These are phyloP conservation scores for Xanthoconium purpureum DNA, from an alignment of 768 basidiomycete genomes.

Conservation along the genomic window DNA sequence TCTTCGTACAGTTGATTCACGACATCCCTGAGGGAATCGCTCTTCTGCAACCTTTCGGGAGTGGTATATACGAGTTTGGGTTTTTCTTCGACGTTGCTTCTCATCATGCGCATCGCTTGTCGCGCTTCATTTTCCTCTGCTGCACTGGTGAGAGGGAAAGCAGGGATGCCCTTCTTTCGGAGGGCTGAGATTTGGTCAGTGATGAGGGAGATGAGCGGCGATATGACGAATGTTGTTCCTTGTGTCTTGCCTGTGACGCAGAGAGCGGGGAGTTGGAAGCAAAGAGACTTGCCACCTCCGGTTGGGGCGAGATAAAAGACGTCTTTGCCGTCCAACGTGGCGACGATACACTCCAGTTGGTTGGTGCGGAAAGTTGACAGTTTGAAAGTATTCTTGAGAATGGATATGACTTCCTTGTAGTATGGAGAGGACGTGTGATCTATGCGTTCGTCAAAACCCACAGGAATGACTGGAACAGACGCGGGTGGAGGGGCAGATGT, in stretches of 20 bases:
- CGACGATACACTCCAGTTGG: constrained; percentile 83
- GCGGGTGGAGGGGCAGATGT: constrained; percentile 7
- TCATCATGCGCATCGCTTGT: constrained; percentile 42
- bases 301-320: constrained; percentile 97
- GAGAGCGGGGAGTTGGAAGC: constrained; percentile 88
- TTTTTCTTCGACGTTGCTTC: constrained; percentile 36
- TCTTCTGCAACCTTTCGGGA: constrained; percentile 81
- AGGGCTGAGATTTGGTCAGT: constrained; percentile 80
- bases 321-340: constrained; percentile 75
- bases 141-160: constrained; percentile 65
- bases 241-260: constrained; percentile 65
- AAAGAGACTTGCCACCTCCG: constrained; percentile 87
- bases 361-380: constrained; percentile 71
- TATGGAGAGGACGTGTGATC: constrained; percentile 34
- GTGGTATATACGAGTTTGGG: constrained; percentile 83
- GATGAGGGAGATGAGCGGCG: constrained; percentile 87
- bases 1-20: constrained; percentile 55
- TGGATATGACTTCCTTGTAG: constrained; percentile 30
- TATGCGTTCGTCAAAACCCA: constrained; percentile 11
- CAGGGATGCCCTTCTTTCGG: constrained; percentile 60
- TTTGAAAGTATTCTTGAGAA: constrained; percentile 47
- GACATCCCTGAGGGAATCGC: constrained; percentile 49
- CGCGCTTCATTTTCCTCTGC: constrained; percentile 39
- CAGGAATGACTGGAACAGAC: not conserved
- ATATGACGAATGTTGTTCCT: constrained; percentile 88